These are phyloP conservation scores for Kokia cookei DNA, from an alignment of 441 rosid genomes.

Conservation along the genomic window DNA sequence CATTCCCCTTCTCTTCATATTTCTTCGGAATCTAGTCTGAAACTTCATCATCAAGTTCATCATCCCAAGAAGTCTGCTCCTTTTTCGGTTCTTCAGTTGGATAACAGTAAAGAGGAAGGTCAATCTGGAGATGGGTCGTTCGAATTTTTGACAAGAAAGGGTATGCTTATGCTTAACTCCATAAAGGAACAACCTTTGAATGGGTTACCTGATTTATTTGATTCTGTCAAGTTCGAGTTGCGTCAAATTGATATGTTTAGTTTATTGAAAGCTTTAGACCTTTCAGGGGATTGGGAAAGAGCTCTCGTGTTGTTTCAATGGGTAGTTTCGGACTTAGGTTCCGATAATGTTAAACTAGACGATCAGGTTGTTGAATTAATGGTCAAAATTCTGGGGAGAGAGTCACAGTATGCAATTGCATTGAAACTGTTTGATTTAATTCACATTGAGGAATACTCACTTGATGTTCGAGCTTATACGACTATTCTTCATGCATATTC, in stretches of 20 bases:
- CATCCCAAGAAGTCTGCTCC: slow-evolving; percentile 23
- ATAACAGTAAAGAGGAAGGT: slow-evolving; percentile 17
- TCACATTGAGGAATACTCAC: slow-evolving; percentile 44
- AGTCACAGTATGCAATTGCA: slow-evolving; percentile 64
- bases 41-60: slow-evolving; percentile 16
- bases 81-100: slow-evolving; percentile 21
- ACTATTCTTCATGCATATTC: slow-evolving; percentile 45
- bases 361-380: slow-evolving; percentile 48
- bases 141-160: slow-evolving; percentile 46
- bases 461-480: slow-evolving; percentile 21
- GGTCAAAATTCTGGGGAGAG: slow-evolving; percentile 73
- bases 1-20: slow-evolving; percentile 38
- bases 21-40: slow-evolving; percentile 21
- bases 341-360: slow-evolving; percentile 38
- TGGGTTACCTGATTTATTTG: slow-evolving; percentile 41
- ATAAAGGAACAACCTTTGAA: slow-evolving; percentile 47
- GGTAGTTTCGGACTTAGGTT: slow-evolving; percentile 29
- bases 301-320: slow-evolving; percentile 72
- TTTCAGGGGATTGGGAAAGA: slow-evolving; percentile 59
- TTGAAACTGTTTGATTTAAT: slow-evolving; percentile 65
- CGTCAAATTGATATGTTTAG: slow-evolving; percentile 50
- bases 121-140: slow-evolving; percentile 21
- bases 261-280: slow-evolving; percentile 57
- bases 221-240: slow-evolving; percentile 43
- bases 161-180: slow-evolving; percentile 39